Conservation (phyloP, 305 asterid species). For the Fraxinus dipetala region DNA sequence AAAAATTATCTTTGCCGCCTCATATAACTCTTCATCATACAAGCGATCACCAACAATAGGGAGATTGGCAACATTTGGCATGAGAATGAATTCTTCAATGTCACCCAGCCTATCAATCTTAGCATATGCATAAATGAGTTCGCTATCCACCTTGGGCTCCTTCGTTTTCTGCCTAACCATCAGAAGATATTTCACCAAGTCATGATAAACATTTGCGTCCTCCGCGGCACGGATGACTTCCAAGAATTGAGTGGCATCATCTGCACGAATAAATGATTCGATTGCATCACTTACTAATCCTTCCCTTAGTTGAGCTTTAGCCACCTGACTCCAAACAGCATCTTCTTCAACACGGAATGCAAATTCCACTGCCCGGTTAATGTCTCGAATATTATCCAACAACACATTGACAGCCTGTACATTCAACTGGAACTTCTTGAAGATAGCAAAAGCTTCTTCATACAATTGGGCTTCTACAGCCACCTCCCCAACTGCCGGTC, state of each 20-base stretch:
- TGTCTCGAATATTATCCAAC: constrained; percentile 80
- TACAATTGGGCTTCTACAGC: constrained; percentile 92
- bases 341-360: constrained; percentile 99
- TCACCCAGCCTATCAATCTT: constrained; percentile 93
- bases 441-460: constrained; percentile 95
- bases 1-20: constrained; percentile 94
- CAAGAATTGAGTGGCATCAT: constrained; percentile 80
- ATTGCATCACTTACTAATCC: constrained; percentile 98
- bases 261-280: constrained; percentile 96
- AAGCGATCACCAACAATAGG: constrained; percentile 97
- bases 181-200: constrained; percentile 87
- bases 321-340: constrained; percentile 99
- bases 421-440: constrained; percentile 95
- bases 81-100: constrained; percentile 90
- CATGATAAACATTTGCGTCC: constrained; percentile 85
- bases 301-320: constrained; percentile 95
- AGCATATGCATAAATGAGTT: constrained; percentile 96
- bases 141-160: constrained; percentile 98
- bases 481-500: constrained; percentile 98
- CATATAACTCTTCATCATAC: constrained; percentile 90
- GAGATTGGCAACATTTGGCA: constrained; percentile 99
- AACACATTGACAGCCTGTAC: constrained; percentile 97
- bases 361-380: constrained; percentile 94
- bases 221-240: constrained; percentile 90
- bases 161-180: constrained; percentile 96